These are phyloP conservation scores for Cenococcum geophilum DNA, from an alignment of 495 filamentous ascomycete species.

Conservation along the genomic window DNA sequence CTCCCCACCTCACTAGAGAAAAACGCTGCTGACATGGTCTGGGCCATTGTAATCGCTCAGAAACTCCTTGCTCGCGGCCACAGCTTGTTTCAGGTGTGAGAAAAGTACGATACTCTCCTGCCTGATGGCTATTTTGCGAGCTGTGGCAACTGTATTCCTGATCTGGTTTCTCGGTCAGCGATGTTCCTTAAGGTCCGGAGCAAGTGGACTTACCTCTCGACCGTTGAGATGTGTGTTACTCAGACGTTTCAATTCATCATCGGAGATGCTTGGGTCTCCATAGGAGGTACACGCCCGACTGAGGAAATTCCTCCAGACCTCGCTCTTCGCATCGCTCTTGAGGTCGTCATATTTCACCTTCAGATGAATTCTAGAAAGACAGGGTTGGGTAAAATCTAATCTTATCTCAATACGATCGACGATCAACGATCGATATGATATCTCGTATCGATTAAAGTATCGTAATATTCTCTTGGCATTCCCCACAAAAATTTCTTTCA, in stretches of 20 bases:
- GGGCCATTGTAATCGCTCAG: not conserved
- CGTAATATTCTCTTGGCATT: too few relatives aligned
- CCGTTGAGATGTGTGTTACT: not conserved
- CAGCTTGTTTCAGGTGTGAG: constrained; percentile 2
- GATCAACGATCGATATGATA: too few relatives aligned
- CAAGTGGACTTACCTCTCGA: not conserved
- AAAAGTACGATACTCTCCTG: not conserved
- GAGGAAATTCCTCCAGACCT: not conserved
- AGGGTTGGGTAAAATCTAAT: too few relatives aligned
- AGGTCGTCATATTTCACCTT: too few relatives aligned
- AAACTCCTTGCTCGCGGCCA: constrained; percentile 5
- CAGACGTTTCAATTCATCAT: not conserved
- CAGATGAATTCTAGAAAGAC: too few relatives aligned
- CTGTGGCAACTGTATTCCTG: not conserved
- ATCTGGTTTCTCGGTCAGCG: not conserved
- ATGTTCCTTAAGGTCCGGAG: too few relatives aligned
- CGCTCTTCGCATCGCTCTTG: not conserved
- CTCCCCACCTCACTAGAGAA: too few relatives aligned
- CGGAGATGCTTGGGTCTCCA: not conserved
- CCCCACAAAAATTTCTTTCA: too few relatives aligned
- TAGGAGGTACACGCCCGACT: not conserved
- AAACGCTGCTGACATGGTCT: not conserved
- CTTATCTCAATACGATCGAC: too few relatives aligned
- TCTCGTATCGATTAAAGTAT: not conserved
- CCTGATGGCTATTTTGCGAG: not conserved